Conservation (phyloP, 768 basidiomycete genomes). For the Terana coerulea region DNA sequence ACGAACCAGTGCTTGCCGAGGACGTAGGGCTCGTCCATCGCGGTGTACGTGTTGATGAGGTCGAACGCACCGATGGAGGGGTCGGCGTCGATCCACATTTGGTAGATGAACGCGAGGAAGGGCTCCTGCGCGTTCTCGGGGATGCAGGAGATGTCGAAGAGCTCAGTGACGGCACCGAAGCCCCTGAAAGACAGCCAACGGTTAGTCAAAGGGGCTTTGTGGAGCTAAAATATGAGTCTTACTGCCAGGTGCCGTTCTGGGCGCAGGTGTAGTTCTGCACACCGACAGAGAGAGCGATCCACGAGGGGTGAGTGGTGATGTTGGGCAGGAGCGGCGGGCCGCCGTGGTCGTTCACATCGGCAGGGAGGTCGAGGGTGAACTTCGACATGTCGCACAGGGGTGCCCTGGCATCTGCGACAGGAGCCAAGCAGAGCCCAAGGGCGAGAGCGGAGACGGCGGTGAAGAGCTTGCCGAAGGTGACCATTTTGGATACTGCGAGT, state of each 20-base stretch:
- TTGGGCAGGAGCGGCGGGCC: constrained; percentile 31
- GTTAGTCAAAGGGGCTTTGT: no score
- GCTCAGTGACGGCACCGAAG: constrained; percentile 38
- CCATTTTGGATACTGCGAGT: no score
- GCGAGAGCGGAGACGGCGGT: not conserved
- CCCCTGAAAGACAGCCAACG: not conserved
- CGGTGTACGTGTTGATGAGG: constrained; percentile 14
- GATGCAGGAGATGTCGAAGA: constrained; percentile 55
- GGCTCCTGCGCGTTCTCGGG: constrained; percentile 25
- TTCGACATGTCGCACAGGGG: not conserved
- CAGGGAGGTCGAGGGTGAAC: not conserved
- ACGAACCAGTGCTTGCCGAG: constrained; percentile 59
- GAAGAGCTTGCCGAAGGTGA: not conserved
- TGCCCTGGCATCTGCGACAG: not conserved
- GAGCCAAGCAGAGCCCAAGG: not conserved
- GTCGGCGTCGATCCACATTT: constrained; percentile 24
- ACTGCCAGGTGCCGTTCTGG: constrained; percentile 34
- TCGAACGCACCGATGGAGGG: constrained; percentile 16
- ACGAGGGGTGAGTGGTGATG: constrained; percentile 25
- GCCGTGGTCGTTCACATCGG: not conserved
- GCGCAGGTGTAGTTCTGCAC: constrained; percentile 49
- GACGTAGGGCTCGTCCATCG: constrained; percentile 19
- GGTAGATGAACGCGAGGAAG: constrained; percentile 32
- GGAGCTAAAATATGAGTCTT: constrained; percentile 11
- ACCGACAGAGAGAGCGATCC: constrained; percentile 38